Evolutionary conservation across 148 eudicot species (phyloP), one percentile per base, ranked within the genome.

Genomic region (Talinum fruticosum): DNA sequence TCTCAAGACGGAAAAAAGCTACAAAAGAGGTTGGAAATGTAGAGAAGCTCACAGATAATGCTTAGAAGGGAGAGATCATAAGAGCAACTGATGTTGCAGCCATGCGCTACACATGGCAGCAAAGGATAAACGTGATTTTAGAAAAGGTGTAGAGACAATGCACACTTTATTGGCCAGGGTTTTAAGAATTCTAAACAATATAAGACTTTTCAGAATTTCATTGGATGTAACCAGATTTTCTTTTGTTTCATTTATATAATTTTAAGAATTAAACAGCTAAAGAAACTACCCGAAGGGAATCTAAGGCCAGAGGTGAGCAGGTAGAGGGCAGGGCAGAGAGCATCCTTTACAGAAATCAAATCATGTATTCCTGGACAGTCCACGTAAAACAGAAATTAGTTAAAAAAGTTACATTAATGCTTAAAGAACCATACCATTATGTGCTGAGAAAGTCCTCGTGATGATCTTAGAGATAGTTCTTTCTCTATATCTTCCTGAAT

Each of bases 401-500:
- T 1, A 12, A 32, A 41, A 41, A n/a, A 3, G 0, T 28, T 21
- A 29, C 32, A 26, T 28, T 44, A 4, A 37, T 23, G 61, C n/a
- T 18, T 10, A 72, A n/a, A 30, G 21, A 30, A 13, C 8, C 64
- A 67, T 92, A 94, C 98, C 92, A 86, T 72, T 76, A 94, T 94
- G 71, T 85, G 88, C 72, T 85, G 92, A 84, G 98, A 87, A 77
- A 85, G 79, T 76, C 89, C 90, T 81, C 91, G 88, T 30, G 90
- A 79, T 44, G 83, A 76, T 83, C 88, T 87, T 32, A 57, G 80
- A 69, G 86, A 83, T 44, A 94, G 79, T 83, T 91, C 98, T 84
- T 86, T 92, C 85, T 94, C 98, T 77, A 94, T 82, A 86, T 94
- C 98, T 85, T 94, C 98, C 98, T 94, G 92, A 75, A 74, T 77